Evolutionary conservation across 805 yeast species (phyloP).

Genomic region (Barnettozyma californica): DNA sequence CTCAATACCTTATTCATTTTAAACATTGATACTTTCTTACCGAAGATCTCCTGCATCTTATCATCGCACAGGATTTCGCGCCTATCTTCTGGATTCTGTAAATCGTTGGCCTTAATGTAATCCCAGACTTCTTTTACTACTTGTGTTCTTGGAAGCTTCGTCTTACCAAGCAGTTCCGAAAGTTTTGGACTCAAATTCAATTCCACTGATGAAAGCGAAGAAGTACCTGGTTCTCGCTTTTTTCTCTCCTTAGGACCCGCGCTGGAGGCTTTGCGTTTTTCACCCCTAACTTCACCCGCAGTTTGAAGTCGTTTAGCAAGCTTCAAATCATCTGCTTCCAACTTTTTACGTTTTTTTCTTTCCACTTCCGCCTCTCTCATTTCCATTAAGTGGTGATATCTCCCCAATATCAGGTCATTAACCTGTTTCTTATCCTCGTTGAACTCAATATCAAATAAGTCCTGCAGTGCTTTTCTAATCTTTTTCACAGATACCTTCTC

Average conservation of each 20-base stretch:
- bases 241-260: constrained; percentile 9
- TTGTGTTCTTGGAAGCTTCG: constrained; percentile 55
- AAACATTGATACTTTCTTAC: constrained; percentile 53
- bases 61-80: constrained; percentile 64
- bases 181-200: constrained; percentile 47
- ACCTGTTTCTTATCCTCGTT: constrained; percentile 46
- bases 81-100: constrained; percentile 65
- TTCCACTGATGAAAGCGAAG: constrained; percentile 35
- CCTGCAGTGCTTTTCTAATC: constrained; percentile 68
- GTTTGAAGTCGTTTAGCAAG: constrained; percentile 45
- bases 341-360: constrained; percentile 28
- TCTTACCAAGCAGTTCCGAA: constrained; percentile 40
- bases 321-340: constrained; percentile 44
- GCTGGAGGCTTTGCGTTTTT: constrained; percentile 9
- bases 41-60: constrained; percentile 50
- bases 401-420: constrained; percentile 52
- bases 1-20: constrained; percentile 50
- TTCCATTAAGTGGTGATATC: constrained; percentile 47
- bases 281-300: constrained; percentile 19
- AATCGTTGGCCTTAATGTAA: constrained; percentile 53
- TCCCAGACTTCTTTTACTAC: constrained; percentile 68
- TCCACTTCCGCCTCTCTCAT: constrained; percentile 31
- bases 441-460: constrained; percentile 54
- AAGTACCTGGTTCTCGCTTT: constrained; percentile 14
- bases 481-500: constrained; percentile 66